Base-by-base conservation (phyloP, 2,329 filamentous ascomycete species). In the Amylocarpus encephaloides region DNA sequence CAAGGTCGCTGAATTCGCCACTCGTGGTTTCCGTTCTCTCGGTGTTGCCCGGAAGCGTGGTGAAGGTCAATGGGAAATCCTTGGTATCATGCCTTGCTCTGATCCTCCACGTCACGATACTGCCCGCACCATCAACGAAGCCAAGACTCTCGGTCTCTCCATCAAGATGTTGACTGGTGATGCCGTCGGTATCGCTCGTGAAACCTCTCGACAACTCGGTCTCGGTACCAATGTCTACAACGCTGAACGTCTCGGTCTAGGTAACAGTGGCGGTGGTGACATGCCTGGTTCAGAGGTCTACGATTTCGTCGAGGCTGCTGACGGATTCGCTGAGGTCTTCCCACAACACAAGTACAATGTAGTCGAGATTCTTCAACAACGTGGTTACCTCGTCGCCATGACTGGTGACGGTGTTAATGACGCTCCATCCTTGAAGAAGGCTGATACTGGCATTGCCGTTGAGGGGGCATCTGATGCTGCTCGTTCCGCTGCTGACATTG, bases 131-230 rank as follows among this genome's bases (percentile, higher is more conserved):
- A 87, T 95, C 73, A 85, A 87, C 69, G 89, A 95, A 72, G 89
- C 89, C 65, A 92, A 93, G 78, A 79, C 76, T 57, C 82, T 95
- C 52, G 89, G 89, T 76, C 77, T 95, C 55, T 90, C 86, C 61
- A 90, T 95, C 73, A 95, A 95, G 79, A 95, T 95, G 88, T 80
- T 95, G 73, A 95, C 90, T 72, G 89, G 89, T 79, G 89, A 95
- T 68, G 88, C 90, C 60, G 89, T 95, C 67, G 90, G 88, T 70
- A 95, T 95, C 68, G 89, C 89, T 62, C 85, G 87, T 74, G 89
- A 95, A 72, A 94, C 88, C 61, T 93, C 88, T 48, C 87, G 88
- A 65, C 88, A 93, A 72, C 85, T 95, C 59, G 88, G 89, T 75
- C 84, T 95, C 53, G 89, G 89, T 64, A 93, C 88, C 66, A 95